These are phyloP conservation scores for Lepraria neglecta DNA, from an alignment of 495 filamentous ascomycete species.

Conservation along the genomic window DNA sequence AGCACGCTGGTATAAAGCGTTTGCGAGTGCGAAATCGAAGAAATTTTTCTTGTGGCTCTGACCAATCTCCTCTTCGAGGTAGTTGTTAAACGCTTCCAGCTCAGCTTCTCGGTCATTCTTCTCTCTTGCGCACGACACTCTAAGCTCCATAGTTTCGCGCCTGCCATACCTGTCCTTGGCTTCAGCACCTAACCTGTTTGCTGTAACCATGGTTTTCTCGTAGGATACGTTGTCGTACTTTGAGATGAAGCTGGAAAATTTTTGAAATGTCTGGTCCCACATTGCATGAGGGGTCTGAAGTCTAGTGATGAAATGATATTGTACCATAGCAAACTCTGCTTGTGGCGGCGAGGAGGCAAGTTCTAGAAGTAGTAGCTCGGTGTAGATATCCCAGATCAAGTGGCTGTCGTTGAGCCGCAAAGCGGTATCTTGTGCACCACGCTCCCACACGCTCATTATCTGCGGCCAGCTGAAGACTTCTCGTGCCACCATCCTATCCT, in stretches of 20 bases:
- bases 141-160: conserved; percentile 67
- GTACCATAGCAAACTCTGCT: conserved; percentile 58
- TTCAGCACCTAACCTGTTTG: conserved; percentile 55
- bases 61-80: conserved; percentile 75
- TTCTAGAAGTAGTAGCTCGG: conserved; percentile 56
- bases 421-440: conserved; percentile 68
- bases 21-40: conserved; percentile 56
- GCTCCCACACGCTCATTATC: conserved; percentile 71
- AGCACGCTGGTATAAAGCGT: conserved; percentile 73
- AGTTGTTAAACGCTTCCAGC: conserved; percentile 59
- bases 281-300: conserved; percentile 73
- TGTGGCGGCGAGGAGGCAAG: conserved; percentile 49
- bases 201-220: conserved; percentile 71
- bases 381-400: conserved; percentile 78
- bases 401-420: conserved; percentile 82
- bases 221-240: conserved; percentile 67
- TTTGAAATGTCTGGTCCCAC: conserved; percentile 80
- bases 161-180: conserved; percentile 61
- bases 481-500: conserved; percentile 65
- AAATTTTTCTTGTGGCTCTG: conserved; percentile 48
- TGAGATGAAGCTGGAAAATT: conserved; percentile 74
- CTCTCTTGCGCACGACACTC: conserved; percentile 53
- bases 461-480: conserved; percentile 75
- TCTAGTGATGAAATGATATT: conserved; percentile 63
- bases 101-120: conserved; percentile 52